A percentile compares a stretch with the other conserved stretches of the same genome.
Conservation (phyloP, 768 basidiomycete genomes). For the Mycena indigotica region DNA sequence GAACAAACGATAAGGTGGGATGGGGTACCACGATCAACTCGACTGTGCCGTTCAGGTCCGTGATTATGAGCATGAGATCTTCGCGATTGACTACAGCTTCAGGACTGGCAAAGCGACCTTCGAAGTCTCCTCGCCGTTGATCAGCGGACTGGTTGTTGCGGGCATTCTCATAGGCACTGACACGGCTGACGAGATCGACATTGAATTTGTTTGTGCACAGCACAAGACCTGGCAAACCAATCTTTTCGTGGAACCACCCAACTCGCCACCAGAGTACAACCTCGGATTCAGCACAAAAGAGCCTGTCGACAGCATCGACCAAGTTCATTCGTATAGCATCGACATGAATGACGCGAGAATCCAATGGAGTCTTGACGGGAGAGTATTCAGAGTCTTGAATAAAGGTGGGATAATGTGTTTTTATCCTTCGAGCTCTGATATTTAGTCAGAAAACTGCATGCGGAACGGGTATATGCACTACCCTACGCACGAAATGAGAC, state of each 20-base stretch:
- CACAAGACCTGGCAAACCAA: constrained; percentile 44
- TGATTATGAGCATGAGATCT: not conserved
- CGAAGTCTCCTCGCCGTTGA: constrained; percentile 33
- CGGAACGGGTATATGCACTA: constrained; percentile 38
- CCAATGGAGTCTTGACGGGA: constrained; percentile 43
- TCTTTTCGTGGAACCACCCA: constrained; percentile 36
- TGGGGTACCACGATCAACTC: constrained; percentile 41
- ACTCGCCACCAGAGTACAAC: constrained; percentile 37
- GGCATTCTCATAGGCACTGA: constrained; percentile 43
- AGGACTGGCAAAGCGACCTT: constrained; percentile 41
- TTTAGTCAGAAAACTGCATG: constrained; percentile 35
- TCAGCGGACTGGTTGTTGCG: constrained; percentile 42
- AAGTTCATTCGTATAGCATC: constrained; percentile 39
- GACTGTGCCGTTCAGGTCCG: constrained; percentile 35
- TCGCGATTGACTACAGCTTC: no score
- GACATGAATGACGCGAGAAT: constrained; percentile 43
- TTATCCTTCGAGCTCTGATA: not conserved
- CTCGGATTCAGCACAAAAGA: constrained; percentile 37
- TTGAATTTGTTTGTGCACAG: constrained; percentile 45
- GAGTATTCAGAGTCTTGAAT: constrained; percentile 33
- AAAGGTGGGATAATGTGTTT: constrained; percentile 21
- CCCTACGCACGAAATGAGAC: constrained; percentile 38
- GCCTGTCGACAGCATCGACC: constrained; percentile 24
- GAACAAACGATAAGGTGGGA: constrained; percentile 34
- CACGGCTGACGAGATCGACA: constrained; percentile 42